Evolutionary conservation across 2,329 filamentous ascomycete genomes (phyloP).

Genomic region (Trichoderma sp.): DNA sequence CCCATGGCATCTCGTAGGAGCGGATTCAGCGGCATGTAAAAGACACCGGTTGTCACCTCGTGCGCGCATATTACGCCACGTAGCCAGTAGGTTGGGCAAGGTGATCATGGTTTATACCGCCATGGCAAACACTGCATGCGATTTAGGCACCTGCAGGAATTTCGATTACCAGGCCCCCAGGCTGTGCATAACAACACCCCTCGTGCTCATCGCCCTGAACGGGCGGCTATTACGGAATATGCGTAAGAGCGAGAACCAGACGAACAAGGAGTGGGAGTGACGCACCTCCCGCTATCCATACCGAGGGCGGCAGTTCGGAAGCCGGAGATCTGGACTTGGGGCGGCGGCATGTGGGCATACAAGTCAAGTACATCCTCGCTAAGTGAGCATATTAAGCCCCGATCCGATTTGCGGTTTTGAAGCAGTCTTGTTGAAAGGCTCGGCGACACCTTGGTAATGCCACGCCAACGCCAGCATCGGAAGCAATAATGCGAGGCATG

Average conservation of each 20-base stretch:
- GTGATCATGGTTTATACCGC: background rate
- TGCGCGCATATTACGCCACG: background rate
- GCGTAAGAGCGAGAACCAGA: background rate
- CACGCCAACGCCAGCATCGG: background rate
- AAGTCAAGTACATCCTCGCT: background rate
- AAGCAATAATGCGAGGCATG: background rate
- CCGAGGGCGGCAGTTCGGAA: background rate
- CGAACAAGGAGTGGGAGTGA: background rate
- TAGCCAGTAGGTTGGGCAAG: background rate
- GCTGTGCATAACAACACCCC: background rate
- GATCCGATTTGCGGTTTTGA: background rate
- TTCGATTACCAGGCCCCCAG: background rate
- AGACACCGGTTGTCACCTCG: background rate
- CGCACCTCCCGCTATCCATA: background rate
- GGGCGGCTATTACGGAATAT: background rate
- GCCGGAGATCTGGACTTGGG: background rate
- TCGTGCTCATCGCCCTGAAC: background rate
- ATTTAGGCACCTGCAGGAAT: background rate
- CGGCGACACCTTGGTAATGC: background rate
- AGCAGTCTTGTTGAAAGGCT: background rate
- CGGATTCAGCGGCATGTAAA: background rate
- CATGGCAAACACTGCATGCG: background rate
- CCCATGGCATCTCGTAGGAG: background rate
- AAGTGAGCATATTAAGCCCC: background rate
- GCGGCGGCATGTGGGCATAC: background rate